Base-by-base conservation (phyloP, 2,329 filamentous ascomycete genomes). In the Diatrype stigma region DNA sequence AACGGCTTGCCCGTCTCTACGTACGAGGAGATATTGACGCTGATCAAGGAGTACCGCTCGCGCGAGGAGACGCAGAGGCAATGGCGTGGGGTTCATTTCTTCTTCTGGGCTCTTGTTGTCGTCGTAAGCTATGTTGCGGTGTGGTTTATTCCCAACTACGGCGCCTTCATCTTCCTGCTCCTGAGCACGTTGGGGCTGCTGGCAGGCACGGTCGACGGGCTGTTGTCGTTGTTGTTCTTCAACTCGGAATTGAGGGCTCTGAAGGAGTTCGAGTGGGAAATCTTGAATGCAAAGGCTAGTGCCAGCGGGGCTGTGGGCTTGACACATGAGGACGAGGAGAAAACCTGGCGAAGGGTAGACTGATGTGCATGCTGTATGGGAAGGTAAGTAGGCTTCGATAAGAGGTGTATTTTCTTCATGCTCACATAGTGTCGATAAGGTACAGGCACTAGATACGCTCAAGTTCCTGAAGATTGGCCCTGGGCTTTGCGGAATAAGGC, bases 221-320 rank as follows among this genome's bases (percentile, higher is more conserved):
- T 97, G 38, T 89, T 97, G 66, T 88, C 91, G 0, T 79, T 94
- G 0, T 69, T 97, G 46, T 99, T 99, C 67, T 86, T 96, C 52
- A 85, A 87, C 11, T 85, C 84, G 54, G 94, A 99, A 72, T 71
- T 96, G 52, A 80, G 90, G 52, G 86, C 87, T 3, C 73, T 99
- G 49, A 86, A 84, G 62, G 94, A 99, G 73, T 97, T 97, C 71
- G 84, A 94, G 66, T 96, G 90, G 88, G 94, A 99, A 70, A 85
- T 97, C 23, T 74, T 74, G 47, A 92, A 88, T 65, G 86, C 86
- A 12, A 84, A 73, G 56, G 70, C 73, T 0, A 63, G 69, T 4
- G 70, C 71, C 21, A 65, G 62, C 3, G 70, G 69, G 2, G 57
- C 56, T 3, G 57, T 59, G 14, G 58, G 61, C 17, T 47, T 58